Conservation (phyloP, 163 green algal species). For the Prototheca wickerhamii region DNA sequence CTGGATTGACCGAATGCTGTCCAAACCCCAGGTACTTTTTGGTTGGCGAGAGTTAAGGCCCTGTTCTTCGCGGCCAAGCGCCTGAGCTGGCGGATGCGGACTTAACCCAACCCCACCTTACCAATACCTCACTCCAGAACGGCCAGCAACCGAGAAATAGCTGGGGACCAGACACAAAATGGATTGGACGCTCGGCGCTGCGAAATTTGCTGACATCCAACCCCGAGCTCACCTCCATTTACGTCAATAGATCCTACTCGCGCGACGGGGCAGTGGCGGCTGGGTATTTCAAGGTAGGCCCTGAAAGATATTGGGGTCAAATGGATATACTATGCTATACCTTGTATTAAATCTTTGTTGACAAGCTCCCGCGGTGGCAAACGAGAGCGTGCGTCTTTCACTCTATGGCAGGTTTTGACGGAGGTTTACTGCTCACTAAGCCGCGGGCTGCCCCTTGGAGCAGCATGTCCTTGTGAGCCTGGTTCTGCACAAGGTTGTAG, state of each 20-base stretch:
- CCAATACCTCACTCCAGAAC: not conserved
- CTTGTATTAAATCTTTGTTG: too few relatives aligned
- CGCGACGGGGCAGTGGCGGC: conserved; percentile 39
- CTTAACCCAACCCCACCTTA: too few relatives aligned
- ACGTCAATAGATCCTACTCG: conserved; percentile 68
- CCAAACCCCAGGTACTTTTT: not conserved
- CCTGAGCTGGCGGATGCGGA: too few relatives aligned
- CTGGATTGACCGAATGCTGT: conserved; percentile 69
- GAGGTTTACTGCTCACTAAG: conserved; percentile 57
- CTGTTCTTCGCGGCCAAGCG: not conserved
- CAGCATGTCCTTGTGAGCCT: conserved; percentile 61
- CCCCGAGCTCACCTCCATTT: conserved; percentile 54
- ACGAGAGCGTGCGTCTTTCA: not conserved
- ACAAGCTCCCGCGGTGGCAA: not conserved
- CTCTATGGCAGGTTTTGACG: conserved; percentile 46
- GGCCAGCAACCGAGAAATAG: too few relatives aligned
- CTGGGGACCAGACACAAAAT: not conserved
- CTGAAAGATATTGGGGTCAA: too few relatives aligned
- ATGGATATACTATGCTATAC: too few relatives aligned
- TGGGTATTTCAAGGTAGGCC: conserved; percentile 80
- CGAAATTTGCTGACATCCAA: conserved; percentile 61
- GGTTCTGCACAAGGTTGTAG: conserved; percentile 83
- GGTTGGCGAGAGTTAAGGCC: not conserved
- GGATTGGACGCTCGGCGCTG: conserved; percentile 40
- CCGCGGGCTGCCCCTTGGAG: conserved; percentile 30